Evolutionary conservation across 108 stramenopile species (phyloP), one percentile per base, ranked within the genome.

Genomic region (Cyclotella baltica): DNA sequence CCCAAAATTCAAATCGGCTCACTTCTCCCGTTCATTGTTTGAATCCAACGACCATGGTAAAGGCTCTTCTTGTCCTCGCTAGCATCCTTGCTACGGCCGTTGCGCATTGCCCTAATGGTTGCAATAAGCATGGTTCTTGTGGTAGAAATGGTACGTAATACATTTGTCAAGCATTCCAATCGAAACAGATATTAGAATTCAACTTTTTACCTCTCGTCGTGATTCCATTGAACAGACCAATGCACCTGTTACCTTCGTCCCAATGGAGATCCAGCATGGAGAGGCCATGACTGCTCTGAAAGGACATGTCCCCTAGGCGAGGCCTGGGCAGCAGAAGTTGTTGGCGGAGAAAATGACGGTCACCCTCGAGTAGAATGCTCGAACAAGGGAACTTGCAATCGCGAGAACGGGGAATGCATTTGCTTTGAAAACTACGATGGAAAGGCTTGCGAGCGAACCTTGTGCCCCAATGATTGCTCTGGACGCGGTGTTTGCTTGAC

Each of bases 371-470:
- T 71, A 61, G 93, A 95, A 82, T 96, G 96, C 88, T 91, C 96
- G 10, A 87, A 86, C 63, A 83, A 86, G 55, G 96, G 96, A 35
- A 52, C 79, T 23, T 96, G 96, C 73, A 87, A 95, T 85, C 85
- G 93, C 25, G 63, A 37, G 18, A 69, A 67, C 27, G 96, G 93
- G 40, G 77, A 87, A 65, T 96, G 93, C 78, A 68, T 58, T 38
- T 94, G 96, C 85, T 90, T 90, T 46, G 75, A 78, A 55, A 93
- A 93, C 62, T 96, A 93, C 82, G 93, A 91, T 31, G 96, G 94
- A 58, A 80, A 83, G 61, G 94, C 91, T 18, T 96, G 96, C 64
- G 89, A 93, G 55, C 67, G 96, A 18, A 80, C 85, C 0, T 28
- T 80, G 19, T 90, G 90, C 72, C 90, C 88, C 38, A 86, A 87